These are phyloP conservation scores for Metroxylon sagu DNA, from an alignment of 176 grass and related monocot genomes.

Conservation along the genomic window DNA sequence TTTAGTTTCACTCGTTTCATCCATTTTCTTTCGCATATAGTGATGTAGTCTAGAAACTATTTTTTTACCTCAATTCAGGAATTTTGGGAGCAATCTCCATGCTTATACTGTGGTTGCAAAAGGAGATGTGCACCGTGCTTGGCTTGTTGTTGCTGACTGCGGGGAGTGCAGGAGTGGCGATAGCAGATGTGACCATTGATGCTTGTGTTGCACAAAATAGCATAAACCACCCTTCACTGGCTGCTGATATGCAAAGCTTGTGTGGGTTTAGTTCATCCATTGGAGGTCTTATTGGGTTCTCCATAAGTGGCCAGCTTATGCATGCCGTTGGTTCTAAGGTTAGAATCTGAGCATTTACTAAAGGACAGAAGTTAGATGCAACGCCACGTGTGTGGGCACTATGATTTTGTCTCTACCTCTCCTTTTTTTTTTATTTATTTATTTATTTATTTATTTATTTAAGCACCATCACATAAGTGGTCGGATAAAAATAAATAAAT, in stretches of 20 bases:
- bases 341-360: not conserved
- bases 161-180: conserved; percentile 50
- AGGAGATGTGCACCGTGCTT: conserved; percentile 22
- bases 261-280: conserved; percentile 71
- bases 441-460: no score
- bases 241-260: conserved; percentile 67
- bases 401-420: no score
- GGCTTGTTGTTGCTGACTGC: conserved; percentile 34
- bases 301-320: conserved; percentile 75
- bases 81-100: conserved; percentile 55
- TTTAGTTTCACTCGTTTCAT: no score
- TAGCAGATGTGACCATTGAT: conserved; percentile 78
- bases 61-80: conserved; percentile 26
- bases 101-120: conserved; percentile 48
- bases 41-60: no score
- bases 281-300: conserved; percentile 66
- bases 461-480: no score
- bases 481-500: no score
- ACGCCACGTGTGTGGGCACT: not conserved
- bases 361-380: no score
- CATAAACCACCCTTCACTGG: conserved; percentile 50
- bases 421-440: no score
- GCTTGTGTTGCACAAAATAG: conserved; percentile 69
- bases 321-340: conserved; percentile 68
- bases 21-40: no score